A percentile compares a stretch with the other conserved stretches of the same genome.
phyloP scores from a whole-genome alignment of 179 eudicot genomes.

The Gypsophila paniculata region DNA sequence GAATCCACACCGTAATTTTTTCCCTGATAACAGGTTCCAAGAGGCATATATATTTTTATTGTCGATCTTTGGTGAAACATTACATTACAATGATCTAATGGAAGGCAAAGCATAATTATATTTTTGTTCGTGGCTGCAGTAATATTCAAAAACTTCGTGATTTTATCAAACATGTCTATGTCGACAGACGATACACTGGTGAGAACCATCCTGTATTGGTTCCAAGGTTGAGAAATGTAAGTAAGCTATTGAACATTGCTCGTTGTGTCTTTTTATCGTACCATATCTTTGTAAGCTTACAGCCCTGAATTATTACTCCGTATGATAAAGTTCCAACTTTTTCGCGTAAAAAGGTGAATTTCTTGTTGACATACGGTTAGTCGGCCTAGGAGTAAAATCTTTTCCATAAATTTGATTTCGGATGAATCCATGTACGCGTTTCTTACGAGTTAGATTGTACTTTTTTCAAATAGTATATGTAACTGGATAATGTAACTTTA shows the following conservation, averaged over 20 bases:
- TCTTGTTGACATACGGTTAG: too few relatives aligned
- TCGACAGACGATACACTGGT: slow-evolving; percentile 53
- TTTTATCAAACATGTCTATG: slow-evolving; percentile 66
- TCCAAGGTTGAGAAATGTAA: slow-evolving; percentile 42
- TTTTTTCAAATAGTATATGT: too few relatives aligned
- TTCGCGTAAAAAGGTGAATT: too few relatives aligned
- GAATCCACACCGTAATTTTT: slow-evolving; percentile 53
- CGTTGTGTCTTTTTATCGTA: too few relatives aligned
- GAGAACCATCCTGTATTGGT: slow-evolving; percentile 32
- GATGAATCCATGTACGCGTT: too few relatives aligned
- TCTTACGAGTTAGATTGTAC: too few relatives aligned
- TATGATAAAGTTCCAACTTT: too few relatives aligned
- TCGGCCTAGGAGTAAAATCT: too few relatives aligned
- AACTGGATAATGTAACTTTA: too few relatives aligned
- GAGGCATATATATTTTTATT: not conserved
- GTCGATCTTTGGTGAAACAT: not conserved
- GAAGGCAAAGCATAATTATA: not conserved
- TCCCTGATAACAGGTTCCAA: slow-evolving; percentile 60
- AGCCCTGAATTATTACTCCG: too few relatives aligned
- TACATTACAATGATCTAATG: not conserved
- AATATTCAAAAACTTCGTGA: slow-evolving; percentile 59
- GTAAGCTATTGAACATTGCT: slow-evolving; percentile 22
- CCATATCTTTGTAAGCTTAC: too few relatives aligned
- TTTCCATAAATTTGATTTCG: too few relatives aligned
- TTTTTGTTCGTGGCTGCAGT: slow-evolving; percentile 35